Percentiles rank a stretch among this genome's conserved stretches.
Conservation (phyloP, 1,139 yeast species). For the Scheffersomyces insectosa region DNA sequence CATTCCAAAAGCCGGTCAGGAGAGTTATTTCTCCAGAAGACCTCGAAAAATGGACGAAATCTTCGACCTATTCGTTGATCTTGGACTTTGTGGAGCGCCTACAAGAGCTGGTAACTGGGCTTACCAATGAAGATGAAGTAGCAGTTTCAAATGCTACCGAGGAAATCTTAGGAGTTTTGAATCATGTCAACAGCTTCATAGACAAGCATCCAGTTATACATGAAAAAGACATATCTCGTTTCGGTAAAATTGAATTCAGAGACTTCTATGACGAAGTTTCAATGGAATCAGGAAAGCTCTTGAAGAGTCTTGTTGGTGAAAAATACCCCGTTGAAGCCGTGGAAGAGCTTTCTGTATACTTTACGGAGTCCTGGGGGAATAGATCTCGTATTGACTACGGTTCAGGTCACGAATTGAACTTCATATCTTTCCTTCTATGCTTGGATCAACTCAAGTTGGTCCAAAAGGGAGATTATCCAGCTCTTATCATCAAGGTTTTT, state of each 20-base stretch:
- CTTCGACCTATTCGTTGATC: constrained; percentile 52
- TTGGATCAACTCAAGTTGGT: constrained; percentile 43
- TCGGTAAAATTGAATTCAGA: constrained; percentile 88
- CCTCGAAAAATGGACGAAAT: constrained; percentile 59
- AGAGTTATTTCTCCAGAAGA: constrained; percentile 64
- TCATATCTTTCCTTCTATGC: constrained; percentile 67
- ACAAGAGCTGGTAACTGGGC: constrained; percentile 70
- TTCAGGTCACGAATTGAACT: constrained; percentile 93
- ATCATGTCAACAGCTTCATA: constrained; percentile 45
- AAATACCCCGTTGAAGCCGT: constrained; percentile 9
- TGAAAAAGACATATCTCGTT: constrained; percentile 72
- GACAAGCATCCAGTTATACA: constrained; percentile 64
- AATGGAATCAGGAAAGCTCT: constrained; percentile 24
- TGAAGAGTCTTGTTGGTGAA: constrained; percentile 18
- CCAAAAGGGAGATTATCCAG: constrained; percentile 41
- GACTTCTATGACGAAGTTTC: constrained; percentile 76
- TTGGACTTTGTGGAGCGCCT: constrained; percentile 57
- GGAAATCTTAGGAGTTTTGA: constrained; percentile 41
- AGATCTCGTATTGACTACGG: constrained; percentile 90
- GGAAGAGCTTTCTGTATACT: constrained; percentile 51
- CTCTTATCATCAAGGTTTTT: constrained; percentile 64
- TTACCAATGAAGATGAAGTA: constrained; percentile 47
- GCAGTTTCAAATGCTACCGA: constrained; percentile 20
- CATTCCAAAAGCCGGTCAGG: constrained; percentile 38
- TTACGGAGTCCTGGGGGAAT: constrained; percentile 81